phyloP scores from a whole-genome alignment of 768 basidiomycete species.

The Termitomyces sp. region DNA sequence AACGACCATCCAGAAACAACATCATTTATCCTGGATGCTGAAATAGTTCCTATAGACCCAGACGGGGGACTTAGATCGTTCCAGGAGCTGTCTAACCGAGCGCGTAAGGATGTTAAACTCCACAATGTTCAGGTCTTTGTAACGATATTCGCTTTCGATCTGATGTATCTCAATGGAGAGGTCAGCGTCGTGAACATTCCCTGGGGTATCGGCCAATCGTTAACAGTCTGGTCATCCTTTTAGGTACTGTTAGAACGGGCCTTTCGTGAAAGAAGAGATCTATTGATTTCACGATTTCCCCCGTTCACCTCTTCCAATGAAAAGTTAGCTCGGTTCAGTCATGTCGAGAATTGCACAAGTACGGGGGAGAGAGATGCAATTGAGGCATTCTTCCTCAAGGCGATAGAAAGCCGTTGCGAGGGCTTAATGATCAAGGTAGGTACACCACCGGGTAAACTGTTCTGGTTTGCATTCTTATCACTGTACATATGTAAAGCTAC shows the following conservation, averaged over 20 bases:
- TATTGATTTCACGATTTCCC: slow-evolving; percentile 64
- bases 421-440: slow-evolving; percentile 91
- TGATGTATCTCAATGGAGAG: slow-evolving; percentile 81
- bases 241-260: slow-evolving; percentile 67
- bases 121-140: slow-evolving; percentile 75
- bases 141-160: slow-evolving; percentile 84
- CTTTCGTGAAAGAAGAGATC: slow-evolving; percentile 65
- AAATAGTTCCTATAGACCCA: slow-evolving; percentile 81
- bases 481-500: slow-evolving; percentile 43
- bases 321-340: slow-evolving; percentile 58
- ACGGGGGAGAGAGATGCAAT: slow-evolving; percentile 57
- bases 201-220: not conserved
- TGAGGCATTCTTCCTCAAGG: slow-evolving; percentile 72
- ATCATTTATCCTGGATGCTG: slow-evolving; percentile 82
- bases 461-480: not conserved
- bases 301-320: slow-evolving; percentile 40
- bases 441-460: not conserved
- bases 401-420: slow-evolving; percentile 77
- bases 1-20: slow-evolving; percentile 32
- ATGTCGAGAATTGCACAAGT: slow-evolving; percentile 73
- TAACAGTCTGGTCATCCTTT: slow-evolving; percentile 3
- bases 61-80: slow-evolving; percentile 68
- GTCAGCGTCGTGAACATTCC: slow-evolving; percentile 37
- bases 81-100: slow-evolving; percentile 82
- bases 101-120: slow-evolving; percentile 77